Conservation (phyloP, 345 rosid species). For the Acer saccharum region DNA sequence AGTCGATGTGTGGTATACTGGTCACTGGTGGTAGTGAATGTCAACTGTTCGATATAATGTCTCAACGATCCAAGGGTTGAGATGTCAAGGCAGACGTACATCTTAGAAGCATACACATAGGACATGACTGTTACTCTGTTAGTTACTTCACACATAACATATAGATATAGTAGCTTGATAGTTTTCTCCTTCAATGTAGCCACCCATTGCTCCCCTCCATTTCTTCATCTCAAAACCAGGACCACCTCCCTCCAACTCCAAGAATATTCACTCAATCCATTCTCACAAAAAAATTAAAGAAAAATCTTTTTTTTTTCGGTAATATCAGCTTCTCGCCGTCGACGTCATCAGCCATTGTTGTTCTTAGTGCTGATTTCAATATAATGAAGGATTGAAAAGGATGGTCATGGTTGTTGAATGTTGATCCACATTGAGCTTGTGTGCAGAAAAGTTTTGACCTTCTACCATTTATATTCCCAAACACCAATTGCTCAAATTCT, state of each 20-base stretch:
- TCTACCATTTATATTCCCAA: not conserved
- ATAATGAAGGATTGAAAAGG: not conserved
- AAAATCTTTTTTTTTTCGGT: not conserved
- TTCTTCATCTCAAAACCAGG: constrained; percentile 43
- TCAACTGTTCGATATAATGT: too few relatives aligned
- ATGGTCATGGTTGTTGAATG: too few relatives aligned
- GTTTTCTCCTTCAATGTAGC: constrained; percentile 32
- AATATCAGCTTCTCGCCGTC: not conserved
- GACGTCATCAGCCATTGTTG: not conserved
- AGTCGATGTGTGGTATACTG: too few relatives aligned
- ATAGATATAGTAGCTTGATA: not conserved
- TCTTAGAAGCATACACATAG: not conserved
- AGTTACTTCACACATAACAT: not conserved
- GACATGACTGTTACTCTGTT: not conserved
- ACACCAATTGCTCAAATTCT: not conserved
- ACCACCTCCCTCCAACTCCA: constrained; percentile 39
- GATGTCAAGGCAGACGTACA: not conserved
- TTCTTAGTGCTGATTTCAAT: not conserved
- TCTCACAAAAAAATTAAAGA: not conserved
- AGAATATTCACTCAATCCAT: constrained; percentile 19
- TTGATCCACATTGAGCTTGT: not conserved
- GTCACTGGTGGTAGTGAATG: too few relatives aligned
- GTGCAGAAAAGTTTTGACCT: not conserved
- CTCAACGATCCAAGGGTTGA: too few relatives aligned
- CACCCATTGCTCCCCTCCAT: constrained; percentile 47